These are phyloP conservation scores for Yarrowia galli DNA, from an alignment of 1,139 yeast species.

Conservation along the genomic window DNA sequence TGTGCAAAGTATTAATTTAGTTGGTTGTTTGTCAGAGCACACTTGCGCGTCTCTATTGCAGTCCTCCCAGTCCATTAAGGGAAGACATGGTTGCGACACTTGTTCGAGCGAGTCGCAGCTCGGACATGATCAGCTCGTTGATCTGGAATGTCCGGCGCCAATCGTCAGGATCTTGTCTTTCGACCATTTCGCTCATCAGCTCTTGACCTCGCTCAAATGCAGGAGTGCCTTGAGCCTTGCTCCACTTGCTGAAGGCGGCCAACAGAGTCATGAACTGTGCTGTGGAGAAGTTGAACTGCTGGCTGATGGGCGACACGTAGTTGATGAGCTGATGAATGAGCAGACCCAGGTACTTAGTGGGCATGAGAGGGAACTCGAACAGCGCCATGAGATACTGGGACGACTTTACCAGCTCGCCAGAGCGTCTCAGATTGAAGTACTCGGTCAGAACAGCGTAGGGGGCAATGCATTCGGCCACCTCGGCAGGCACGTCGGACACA, in stretches of 20 bases:
- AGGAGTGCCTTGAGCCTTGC: conserved; percentile 46
- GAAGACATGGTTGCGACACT: conserved; percentile 24
- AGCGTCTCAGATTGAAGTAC: conserved; percentile 53
- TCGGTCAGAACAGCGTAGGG: conserved; percentile 74
- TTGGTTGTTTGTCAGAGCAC: background rate
- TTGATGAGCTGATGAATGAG: conserved; percentile 50
- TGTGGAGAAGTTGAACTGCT: conserved; percentile 42
- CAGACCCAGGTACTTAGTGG: conserved; percentile 58
- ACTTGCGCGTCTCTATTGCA: background rate
- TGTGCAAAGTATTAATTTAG: conserved; percentile 8
- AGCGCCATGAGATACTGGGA: conserved; percentile 58
- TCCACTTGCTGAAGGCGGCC: conserved; percentile 60
- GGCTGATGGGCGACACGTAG: conserved; percentile 43
- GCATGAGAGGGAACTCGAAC: conserved; percentile 70
- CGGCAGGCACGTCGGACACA: conserved; percentile 54
- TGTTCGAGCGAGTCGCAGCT: conserved; percentile 16
- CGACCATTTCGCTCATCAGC: conserved; percentile 40
- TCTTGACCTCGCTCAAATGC: conserved; percentile 40
- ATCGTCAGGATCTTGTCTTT: background rate
- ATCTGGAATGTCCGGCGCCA: conserved; percentile 16
- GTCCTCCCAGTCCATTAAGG: background rate
- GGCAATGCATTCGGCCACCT: conserved; percentile 69
- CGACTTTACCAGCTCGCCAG: conserved; percentile 48
- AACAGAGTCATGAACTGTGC: conserved; percentile 58
- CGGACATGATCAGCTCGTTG: conserved; percentile 21